These are phyloP conservation scores for Basidiobolus heterosporus DNA, from an alignment of 371 early-diverging fungal species.

Conservation along the genomic window DNA sequence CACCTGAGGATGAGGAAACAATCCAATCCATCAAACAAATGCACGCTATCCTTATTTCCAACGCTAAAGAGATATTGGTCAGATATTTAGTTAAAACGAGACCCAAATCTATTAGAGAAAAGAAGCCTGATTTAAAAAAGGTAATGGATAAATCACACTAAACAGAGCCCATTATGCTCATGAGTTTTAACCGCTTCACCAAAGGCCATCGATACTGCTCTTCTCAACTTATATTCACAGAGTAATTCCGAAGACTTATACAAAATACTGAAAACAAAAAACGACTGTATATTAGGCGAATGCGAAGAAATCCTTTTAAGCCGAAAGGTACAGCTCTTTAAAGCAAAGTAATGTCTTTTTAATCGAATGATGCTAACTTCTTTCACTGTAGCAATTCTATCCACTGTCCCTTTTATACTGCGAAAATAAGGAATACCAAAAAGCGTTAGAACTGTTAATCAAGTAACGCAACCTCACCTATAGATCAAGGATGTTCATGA, in stretches of 20 bases:
- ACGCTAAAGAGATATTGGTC: not conserved
- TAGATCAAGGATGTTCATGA: too few species aligned
- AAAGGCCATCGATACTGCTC: slow-evolving; percentile 45
- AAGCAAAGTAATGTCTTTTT: not conserved
- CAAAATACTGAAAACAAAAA: slow-evolving; percentile 25
- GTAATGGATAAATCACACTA: not conserved
- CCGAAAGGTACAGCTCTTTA: slow-evolving; percentile 17
- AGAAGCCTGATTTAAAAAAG: not conserved
- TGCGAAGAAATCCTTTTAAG: slow-evolving; percentile 22
- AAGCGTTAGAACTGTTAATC: too few species aligned
- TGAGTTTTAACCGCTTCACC: not conserved
- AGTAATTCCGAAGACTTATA: slow-evolving; percentile 19
- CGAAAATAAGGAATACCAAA: too few species aligned
- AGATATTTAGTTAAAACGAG: not conserved
- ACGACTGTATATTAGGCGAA: slow-evolving; percentile 31
- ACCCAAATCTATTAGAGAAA: not conserved
- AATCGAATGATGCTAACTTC: slow-evolving; percentile 3
- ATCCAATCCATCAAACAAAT: slow-evolving; percentile 10
- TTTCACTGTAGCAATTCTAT: slow-evolving; percentile 26
- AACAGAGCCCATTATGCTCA: not conserved
- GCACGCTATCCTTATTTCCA: not conserved
- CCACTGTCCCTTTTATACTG: slow-evolving; percentile 38
- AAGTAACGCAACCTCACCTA: too few species aligned
- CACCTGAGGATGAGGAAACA: slow-evolving; percentile 12
- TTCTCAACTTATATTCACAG: slow-evolving; percentile 40